Base-by-base conservation (phyloP, 352 stramenopile genomes). In the Pythium insidiosum region DNA sequence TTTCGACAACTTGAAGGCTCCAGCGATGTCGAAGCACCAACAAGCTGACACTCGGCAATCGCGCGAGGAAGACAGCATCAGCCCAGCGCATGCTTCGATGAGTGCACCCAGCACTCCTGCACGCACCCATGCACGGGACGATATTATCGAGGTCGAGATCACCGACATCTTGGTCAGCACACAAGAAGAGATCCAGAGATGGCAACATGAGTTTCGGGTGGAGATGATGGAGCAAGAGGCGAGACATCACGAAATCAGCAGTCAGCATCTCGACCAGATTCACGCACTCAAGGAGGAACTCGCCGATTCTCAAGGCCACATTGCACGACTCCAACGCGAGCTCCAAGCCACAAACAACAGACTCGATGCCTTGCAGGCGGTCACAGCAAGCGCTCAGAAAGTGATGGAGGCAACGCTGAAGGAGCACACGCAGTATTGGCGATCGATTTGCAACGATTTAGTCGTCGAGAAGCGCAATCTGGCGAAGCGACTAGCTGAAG, bases 81-180 rank as follows among this genome's bases (percentile, higher is more conserved):
- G n/a, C n/a, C n/a, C n/a, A n/a, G n/a, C n/a, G n/a, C n/a, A n/a
- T n/a, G n/a, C n/a, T n/a, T n/a, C n/a, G n/a, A n/a, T n/a, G n/a
- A n/a, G n/a, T n/a, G n/a, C n/a, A n/a, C n/a, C n/a, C n/a, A n/a
- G n/a, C n/a, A n/a, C n/a, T n/a, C n/a, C n/a, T n/a, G n/a, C n/a
- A n/a, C n/a, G n/a, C n/a, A n/a, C n/a, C n/a, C n/a, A n/a, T n/a
- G n/a, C n/a, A n/a, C n/a, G 45, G 2, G 37, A 52, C 11, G 53
- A 61, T 34, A 61, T 56, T 19, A 61, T 55, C 22, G 39, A 61
- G 51, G 53, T 61, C 6, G 46, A 61, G 25, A 52, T 61, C 36
- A 56, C 45, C 6, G 53, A 61, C 15, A 55, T 56, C 23, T 24
- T 61, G 15, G 56, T 41, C 12, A 55, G 40, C 31, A 61, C 53